A percentile compares a stretch with the other conserved stretches of the same genome.
phyloP scores from a whole-genome alignment of 148 eudicot species.

The Fagopyrum tataricum region DNA sequence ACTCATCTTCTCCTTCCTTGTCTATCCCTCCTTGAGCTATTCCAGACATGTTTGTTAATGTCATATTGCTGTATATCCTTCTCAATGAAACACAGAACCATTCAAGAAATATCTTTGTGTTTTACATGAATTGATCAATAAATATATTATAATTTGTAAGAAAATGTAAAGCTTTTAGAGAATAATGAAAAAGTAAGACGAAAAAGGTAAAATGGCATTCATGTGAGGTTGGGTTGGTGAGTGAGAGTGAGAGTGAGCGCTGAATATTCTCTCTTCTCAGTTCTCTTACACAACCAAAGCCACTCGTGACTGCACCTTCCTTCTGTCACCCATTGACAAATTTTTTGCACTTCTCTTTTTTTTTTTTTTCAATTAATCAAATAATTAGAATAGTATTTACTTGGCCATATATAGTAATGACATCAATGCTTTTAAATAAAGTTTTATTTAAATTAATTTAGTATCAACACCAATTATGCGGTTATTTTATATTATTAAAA shows the following conservation, averaged over 20 bases:
- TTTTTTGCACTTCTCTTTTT: background rate
- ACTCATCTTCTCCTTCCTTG: slow-evolving; percentile 2
- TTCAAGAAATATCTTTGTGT: too few relatives aligned
- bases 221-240: too few relatives aligned
- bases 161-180: too few relatives aligned
- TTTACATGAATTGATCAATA: too few relatives aligned
- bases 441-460: too few relatives aligned
- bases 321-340: background rate
- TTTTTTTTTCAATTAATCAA: background rate
- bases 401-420: too few relatives aligned
- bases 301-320: slow-evolving; percentile 11
- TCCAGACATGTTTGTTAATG: background rate
- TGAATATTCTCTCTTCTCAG: slow-evolving; percentile 7
- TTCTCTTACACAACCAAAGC: background rate
- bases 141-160: too few relatives aligned
- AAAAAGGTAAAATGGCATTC: background rate
- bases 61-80: background rate
- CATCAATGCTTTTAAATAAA: too few relatives aligned
- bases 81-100: too few relatives aligned
- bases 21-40: slow-evolving; percentile 11
- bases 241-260: background rate
- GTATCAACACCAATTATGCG: too few relatives aligned
- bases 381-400: background rate
- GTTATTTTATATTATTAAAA: too few relatives aligned
- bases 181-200: too few relatives aligned